phyloP scores from a whole-genome alignment of 306 rosid genomes.

The Lotus japonicus region DNA sequence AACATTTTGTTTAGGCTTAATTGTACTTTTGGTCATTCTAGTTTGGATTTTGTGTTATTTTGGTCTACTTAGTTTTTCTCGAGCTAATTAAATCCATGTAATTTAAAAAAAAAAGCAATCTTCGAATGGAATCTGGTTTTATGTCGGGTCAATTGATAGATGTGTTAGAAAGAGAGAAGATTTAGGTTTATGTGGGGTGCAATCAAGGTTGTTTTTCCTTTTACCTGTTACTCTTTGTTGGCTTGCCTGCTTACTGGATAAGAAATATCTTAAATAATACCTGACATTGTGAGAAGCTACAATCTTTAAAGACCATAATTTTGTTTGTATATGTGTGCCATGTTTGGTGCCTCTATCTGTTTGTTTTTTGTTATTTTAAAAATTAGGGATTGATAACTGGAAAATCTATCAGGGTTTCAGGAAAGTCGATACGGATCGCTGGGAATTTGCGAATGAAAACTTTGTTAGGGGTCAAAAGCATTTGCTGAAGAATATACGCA shows the following conservation, averaged over 20 bases:
- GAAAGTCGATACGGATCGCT: conserved; percentile 75
- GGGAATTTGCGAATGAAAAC: conserved; percentile 82
- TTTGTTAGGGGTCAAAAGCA: conserved; percentile 72
- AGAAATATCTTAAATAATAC: not conserved
- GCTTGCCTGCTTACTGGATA: not conserved
- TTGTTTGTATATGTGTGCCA: not conserved
- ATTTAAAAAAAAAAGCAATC: too few relatives aligned
- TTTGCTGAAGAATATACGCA: conserved; percentile 57
- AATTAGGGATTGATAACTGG: conserved; percentile 8
- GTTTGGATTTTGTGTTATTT: too few relatives aligned
- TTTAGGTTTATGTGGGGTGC: too few relatives aligned
- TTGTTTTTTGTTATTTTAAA: not conserved
- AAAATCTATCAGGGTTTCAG: conserved; percentile 72
- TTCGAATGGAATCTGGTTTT: too few relatives aligned
- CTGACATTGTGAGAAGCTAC: not conserved
- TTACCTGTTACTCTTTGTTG: not conserved
- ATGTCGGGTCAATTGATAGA: too few relatives aligned
- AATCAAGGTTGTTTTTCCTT: too few relatives aligned
- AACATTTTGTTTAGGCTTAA: too few relatives aligned
- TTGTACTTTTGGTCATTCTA: too few relatives aligned
- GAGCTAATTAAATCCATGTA: too few relatives aligned
- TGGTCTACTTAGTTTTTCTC: too few relatives aligned
- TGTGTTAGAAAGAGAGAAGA: too few relatives aligned
- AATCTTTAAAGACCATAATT: not conserved
- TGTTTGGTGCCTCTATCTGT: not conserved